Base-by-base conservation (phyloP, 352 stramenopile species). In the Phytophthora meadii region DNA sequence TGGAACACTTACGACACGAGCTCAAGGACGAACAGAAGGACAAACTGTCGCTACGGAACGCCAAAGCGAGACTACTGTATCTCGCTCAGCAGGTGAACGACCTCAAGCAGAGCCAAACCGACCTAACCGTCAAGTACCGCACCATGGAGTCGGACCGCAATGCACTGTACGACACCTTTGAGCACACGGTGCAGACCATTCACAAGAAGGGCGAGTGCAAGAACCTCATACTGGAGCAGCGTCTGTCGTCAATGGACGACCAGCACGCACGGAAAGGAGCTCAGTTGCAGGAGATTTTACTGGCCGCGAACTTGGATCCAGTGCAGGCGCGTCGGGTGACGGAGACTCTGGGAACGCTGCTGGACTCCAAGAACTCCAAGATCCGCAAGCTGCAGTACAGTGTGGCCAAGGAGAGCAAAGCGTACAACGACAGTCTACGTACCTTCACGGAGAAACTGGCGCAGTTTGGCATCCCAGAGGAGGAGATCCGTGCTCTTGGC, bases 1-100 rank as follows among this genome's bases (percentile, higher is more conserved):
- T 98, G 5, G 90, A 94, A 34, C 84, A 94, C 36, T 67, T 98
- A 10, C 81, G 92, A 6, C 77, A 88, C 37, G 78, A 97, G 53
- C 81, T 98, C 41, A 97, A 95, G 51, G 93, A 97, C 55, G 81
- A 96, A 45, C 82, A 97, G 32, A 98, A 98, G 60, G 94, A 98
- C 69, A 72, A 94, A 65, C 72, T 98, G 28, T 96, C 84, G 36
- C 77, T 98, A 15, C 73, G 84, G 8, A 97, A 98, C 53, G 90
- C 90, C 22, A 96, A 94, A 47, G 88, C 93, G 10, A 70, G 93
- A 15, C 75, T 98, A n/a, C 67, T 88, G 5, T 84, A 87, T 24
- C 74, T 97, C 2, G 77, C 85, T 5, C 71, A 92, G 52, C 79
- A 97, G 58, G 71, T 95, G 3, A 65, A 84, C 22, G 65, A 84